Evolutionary conservation across 305 asterid species (phyloP), one percentile per base, ranked within the genome.

Genomic region (Rubia balearica): DNA sequence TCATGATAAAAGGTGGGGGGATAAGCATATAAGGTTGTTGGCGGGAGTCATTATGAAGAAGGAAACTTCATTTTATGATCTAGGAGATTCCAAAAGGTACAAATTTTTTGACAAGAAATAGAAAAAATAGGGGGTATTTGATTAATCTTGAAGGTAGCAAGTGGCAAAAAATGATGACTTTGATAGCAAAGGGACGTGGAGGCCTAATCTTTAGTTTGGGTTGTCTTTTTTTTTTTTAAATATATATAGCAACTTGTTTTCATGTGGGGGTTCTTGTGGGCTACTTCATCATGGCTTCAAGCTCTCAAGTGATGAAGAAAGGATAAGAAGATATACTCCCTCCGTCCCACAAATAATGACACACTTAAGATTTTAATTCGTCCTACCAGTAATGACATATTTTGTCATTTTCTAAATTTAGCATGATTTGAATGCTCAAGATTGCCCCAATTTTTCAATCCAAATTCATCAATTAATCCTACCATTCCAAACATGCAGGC

Each of bases 21-120:
- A 80, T 73, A 69, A 65, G 68, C 42, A 40, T 72, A 61, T 42
- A 67, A n/a, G 38, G 81, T 82, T 81, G 36, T 68, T 74, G 57
- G 79, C 83, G 61, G 41, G 19, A 46, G 49, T 61, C 71, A 55
- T 36, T 75, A 8, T 76, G 59, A 53, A 51, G 70, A 53, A 57
- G 43, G 59, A 24, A 64, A 55, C 69, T 51, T 67, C 57, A 51
- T 51, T 43, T 64, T 62, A 66, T 56, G 33, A 66, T 65, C 36
- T 65, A 61, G 55, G 49, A 33, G 17, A 43, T 24, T 63, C 33
- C 49, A 24, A 70, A 60, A 71, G 67, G 27, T 40, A 72, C 57
- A 24, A 69, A 19, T 21, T 56, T 38, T 57, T 67, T 61, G 71
- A 60, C 72, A 56, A 60, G 62, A 66, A 68, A 24, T 67, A 65